phyloP scores from a whole-genome alignment of 192 early-diverging fungal species.

The Lunasporangiospora selenospora region DNA sequence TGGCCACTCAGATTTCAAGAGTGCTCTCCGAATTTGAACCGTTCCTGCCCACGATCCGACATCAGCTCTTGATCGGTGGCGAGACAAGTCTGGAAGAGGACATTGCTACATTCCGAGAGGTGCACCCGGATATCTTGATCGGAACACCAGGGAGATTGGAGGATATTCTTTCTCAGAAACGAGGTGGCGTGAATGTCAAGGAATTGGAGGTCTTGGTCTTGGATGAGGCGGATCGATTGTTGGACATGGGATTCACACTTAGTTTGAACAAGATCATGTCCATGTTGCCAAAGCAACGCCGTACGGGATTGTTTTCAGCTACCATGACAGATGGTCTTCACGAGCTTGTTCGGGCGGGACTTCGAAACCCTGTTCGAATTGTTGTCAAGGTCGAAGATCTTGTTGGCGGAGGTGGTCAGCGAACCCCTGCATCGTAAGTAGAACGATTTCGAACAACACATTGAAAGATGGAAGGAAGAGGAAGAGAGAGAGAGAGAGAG shows the following conservation, averaged over 20 bases:
- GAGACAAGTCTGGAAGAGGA: conserved; percentile 66
- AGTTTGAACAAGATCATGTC: conserved; percentile 81
- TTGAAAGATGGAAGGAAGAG: no score
- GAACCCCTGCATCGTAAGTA: conserved; percentile 67
- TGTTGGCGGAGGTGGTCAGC: conserved; percentile 54
- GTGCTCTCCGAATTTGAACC: conserved; percentile 74
- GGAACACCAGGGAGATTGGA: conserved; percentile 92
- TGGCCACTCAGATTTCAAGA: conserved; percentile 84
- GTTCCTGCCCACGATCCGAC: conserved; percentile 38
- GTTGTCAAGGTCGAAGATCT: conserved; percentile 87
- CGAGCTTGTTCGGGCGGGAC: conserved; percentile 84
- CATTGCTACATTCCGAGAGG: conserved; percentile 62
- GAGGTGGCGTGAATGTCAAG: conserved; percentile 66
- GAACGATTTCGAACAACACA: background rate
- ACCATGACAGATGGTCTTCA: conserved; percentile 93
- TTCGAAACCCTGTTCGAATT: conserved; percentile 91
- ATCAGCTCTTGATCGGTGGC: conserved; percentile 80
- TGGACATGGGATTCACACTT: conserved; percentile 94
- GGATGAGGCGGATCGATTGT: conserved; percentile 94
- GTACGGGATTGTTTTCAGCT: conserved; percentile 96
- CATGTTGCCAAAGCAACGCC: conserved; percentile 88
- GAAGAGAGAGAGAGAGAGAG: background rate
- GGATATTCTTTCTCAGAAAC: conserved; percentile 68
- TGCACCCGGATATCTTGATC: conserved; percentile 84
- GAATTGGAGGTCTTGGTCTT: conserved; percentile 90